A percentile compares a stretch with the other conserved stretches of the same genome.
Evolutionary conservation across 305 asterid genomes (phyloP).

Genomic region (Plantago rigida): DNA sequence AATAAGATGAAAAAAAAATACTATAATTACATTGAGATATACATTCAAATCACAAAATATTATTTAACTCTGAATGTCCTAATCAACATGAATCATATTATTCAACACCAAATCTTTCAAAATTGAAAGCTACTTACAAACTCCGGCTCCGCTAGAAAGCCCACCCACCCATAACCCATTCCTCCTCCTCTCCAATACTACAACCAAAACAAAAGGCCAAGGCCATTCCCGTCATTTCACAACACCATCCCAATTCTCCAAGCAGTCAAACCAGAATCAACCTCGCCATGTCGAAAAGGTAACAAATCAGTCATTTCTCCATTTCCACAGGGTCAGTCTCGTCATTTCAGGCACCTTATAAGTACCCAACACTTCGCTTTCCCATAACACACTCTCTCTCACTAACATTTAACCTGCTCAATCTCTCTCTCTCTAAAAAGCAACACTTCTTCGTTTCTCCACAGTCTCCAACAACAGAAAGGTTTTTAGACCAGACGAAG

Average conservation of each 20-base stretch:
- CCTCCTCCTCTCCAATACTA: background rate
- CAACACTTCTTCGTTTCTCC: conserved; percentile 50
- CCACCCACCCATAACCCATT: background rate
- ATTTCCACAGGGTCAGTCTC: conserved; percentile 31
- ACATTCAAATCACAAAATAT: too few relatives aligned
- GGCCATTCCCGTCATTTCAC: background rate
- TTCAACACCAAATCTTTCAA: background rate
- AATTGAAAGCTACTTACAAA: background rate
- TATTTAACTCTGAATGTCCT: too few relatives aligned
- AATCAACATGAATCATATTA: too few relatives aligned
- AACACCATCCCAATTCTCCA: conserved; percentile 29
- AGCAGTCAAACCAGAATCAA: conserved; percentile 56
- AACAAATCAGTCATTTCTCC: conserved; percentile 45
- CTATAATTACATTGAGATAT: too few relatives aligned
- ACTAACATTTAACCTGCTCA: too few relatives aligned
- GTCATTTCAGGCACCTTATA: conserved; percentile 29
- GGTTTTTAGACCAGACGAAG: background rate
- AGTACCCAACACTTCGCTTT: conserved; percentile 45
- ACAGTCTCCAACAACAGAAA: conserved; percentile 26
- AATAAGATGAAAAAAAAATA: too few relatives aligned
- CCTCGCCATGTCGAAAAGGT: conserved; percentile 34
- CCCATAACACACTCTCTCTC: conserved; percentile 28
- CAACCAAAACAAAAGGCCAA: conserved; percentile 17
- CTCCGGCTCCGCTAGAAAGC: background rate
- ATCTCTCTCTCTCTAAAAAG: conserved; percentile 19